Evolutionary conservation across 805 yeast genomes (phyloP).

Genomic region (Metschnikowia gelsemii): DNA sequence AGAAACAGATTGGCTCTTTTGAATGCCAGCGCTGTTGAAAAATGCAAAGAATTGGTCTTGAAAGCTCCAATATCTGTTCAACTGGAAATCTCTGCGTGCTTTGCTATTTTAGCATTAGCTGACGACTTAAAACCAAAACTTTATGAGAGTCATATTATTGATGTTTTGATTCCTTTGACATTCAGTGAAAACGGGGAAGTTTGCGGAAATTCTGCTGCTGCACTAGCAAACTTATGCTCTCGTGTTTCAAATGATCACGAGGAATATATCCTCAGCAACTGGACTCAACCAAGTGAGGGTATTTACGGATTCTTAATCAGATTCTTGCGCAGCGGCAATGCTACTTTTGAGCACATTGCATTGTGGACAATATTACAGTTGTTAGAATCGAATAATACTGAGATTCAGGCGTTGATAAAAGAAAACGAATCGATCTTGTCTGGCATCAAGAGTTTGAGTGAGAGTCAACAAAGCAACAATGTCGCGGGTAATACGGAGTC

Average conservation of each 20-base stretch:
- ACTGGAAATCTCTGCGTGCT: conserved; percentile 94
- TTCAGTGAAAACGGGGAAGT: conserved; percentile 87
- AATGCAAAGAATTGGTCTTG: conserved; percentile 84
- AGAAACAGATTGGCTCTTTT: conserved; percentile 86
- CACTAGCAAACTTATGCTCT: conserved; percentile 91
- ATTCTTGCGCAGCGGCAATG: conserved; percentile 78
- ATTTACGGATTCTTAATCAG: conserved; percentile 78
- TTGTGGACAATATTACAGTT: conserved; percentile 94
- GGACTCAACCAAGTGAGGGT: conserved; percentile 82
- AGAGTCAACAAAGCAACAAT: conserved; percentile 30
- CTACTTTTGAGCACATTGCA: conserved; percentile 97
- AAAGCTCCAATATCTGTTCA: conserved; percentile 89
- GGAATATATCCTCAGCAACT: conserved; percentile 66
- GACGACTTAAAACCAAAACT: conserved; percentile 88
- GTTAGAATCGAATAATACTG: conserved; percentile 77
- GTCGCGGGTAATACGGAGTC: conserved; percentile 12
- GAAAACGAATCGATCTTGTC: conserved; percentile 52
- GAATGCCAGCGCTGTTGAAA: conserved; percentile 93
- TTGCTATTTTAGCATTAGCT: conserved; percentile 94
- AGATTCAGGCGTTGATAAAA: conserved; percentile 55
- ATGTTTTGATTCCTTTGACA: conserved; percentile 89
- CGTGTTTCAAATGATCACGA: conserved; percentile 77
- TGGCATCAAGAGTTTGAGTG: conserved; percentile 51
- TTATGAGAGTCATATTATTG: conserved; percentile 78
- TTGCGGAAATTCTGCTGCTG: conserved; percentile 98